These are phyloP conservation scores for Pseudocercospora pini-densiflorae DNA, from an alignment of 2,329 filamentous ascomycete species.

Conservation along the genomic window DNA sequence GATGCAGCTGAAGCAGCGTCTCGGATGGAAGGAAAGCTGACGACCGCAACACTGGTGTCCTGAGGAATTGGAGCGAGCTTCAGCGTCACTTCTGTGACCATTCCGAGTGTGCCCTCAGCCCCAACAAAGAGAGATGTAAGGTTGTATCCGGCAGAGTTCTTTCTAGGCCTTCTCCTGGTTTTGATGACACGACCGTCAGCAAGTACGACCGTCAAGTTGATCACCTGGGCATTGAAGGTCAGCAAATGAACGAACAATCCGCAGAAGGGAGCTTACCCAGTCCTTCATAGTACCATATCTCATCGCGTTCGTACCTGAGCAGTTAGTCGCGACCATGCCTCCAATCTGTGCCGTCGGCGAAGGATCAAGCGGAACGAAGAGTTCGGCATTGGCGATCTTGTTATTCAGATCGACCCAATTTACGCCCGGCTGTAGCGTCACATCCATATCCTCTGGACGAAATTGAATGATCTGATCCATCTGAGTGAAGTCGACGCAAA, in stretches of 20 bases:
- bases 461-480: constrained; percentile 84
- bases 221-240: constrained; percentile 45
- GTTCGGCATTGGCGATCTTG: constrained; percentile 70
- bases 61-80: constrained; percentile 79
- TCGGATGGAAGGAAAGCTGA: constrained; percentile 76
- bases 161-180: constrained; percentile 74
- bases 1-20: constrained; percentile 76
- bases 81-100: constrained; percentile 82
- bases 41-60: constrained; percentile 76
- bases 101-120: constrained; percentile 78
- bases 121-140: constrained; percentile 80
- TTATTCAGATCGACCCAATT: constrained; percentile 92
- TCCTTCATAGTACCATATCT: constrained; percentile 87
- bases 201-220: constrained; percentile 80
- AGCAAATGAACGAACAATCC: neutral
- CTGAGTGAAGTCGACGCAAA: constrained; percentile 85
- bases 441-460: constrained; percentile 87
- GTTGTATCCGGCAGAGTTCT: constrained; percentile 83
- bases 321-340: constrained; percentile 81
- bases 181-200: constrained; percentile 80
- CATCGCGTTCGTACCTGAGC: constrained; percentile 69
- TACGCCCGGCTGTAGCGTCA: constrained; percentile 88
- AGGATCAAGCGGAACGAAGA: constrained; percentile 92
- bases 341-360: constrained; percentile 77
- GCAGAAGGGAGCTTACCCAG: constrained; percentile 55